Base-by-base conservation (phyloP, 2,329 filamentous ascomycete genomes). In the Calcarisporium arbuscula region DNA sequence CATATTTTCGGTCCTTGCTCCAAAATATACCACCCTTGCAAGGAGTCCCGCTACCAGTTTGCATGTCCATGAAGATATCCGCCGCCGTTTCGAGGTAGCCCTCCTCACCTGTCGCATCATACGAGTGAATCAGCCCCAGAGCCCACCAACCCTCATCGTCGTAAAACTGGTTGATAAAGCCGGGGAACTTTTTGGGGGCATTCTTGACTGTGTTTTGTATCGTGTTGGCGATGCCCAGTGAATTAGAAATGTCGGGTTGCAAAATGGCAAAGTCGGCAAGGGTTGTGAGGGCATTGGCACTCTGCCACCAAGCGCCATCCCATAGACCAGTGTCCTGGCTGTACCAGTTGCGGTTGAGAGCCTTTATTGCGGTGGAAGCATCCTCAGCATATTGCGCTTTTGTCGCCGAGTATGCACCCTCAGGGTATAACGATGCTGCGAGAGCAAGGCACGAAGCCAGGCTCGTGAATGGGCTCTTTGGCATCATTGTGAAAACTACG, bases 271-370 rank as follows among this genome's bases (percentile, higher is more conserved):
- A 68, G 49, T 84, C 73, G 32, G 67, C 70, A 10, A 84, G 56
- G 7, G 67, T 68, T 0, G 77, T 81, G 39, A 85, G 58, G 38
- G 68, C 67, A 49, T 84, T 85, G 26, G 74, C 82, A 30, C 70
- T 69, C 48, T 84, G 82, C 81, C 81, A 85, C 82, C 81, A 85
- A 6, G 70, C 67, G 0, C 70, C 70, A 35, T 73, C 57, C 76
- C 77, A 85, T 7, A 82, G 59, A 4, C 81, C 80, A 1, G 65
- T 74, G 5, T 51, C 51, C 4, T 55, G 38, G 48, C 79, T 68
- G 52, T 83, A 83, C 71, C 74, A 83, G n/a, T 52, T 46, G 5
- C 43, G 42, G 45, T 81, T 75, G 2, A 82, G 61, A 5, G 64
- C 53, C 25, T 57, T 42, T 25, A 61, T 56, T 6, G 58, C 56